phyloP scores from a whole-genome alignment of 257 asterid species.

The Solanum tacnaense region DNA sequence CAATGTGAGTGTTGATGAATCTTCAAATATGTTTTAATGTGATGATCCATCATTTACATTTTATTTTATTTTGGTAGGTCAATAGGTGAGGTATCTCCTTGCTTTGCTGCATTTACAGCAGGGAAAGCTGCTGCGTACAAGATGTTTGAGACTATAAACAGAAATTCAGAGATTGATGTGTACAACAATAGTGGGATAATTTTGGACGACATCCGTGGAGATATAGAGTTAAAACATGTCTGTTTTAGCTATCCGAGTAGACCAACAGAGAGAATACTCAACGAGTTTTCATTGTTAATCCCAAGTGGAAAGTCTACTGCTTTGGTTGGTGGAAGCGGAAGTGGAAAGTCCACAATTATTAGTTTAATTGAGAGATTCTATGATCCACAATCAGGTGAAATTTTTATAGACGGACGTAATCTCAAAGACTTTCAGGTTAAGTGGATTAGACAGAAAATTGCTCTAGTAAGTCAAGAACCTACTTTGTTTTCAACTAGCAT shows the following conservation, averaged over 20 bases:
- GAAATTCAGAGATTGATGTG: slow-evolving; percentile 51
- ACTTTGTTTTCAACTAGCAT: slow-evolving; percentile 61
- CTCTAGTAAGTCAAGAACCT: slow-evolving; percentile 82
- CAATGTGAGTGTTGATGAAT: slow-evolving; percentile 29
- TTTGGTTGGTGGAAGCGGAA: slow-evolving; percentile 76
- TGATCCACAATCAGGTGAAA: slow-evolving; percentile 60
- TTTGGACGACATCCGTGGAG: slow-evolving; percentile 48
- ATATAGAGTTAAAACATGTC: slow-evolving; percentile 40
- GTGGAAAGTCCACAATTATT: slow-evolving; percentile 71
- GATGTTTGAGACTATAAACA: slow-evolving; percentile 55
- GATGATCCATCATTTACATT: neutral
- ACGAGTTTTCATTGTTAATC: slow-evolving; percentile 44
- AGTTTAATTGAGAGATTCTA: slow-evolving; percentile 70
- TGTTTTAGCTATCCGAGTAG: slow-evolving; percentile 55
- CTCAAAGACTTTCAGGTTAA: slow-evolving; percentile 51
- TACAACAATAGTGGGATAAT: slow-evolving; percentile 32
- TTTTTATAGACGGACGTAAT: slow-evolving; percentile 46
- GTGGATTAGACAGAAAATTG: slow-evolving; percentile 66
- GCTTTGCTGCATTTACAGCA: slow-evolving; percentile 57
- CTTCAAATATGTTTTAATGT: neutral
- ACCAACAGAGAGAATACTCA: slow-evolving; percentile 49
- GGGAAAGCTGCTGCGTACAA: slow-evolving; percentile 71
- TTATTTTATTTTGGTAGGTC: slow-evolving; percentile 19
- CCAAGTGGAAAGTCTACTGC: slow-evolving; percentile 55
- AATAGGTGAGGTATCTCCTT: slow-evolving; percentile 66